A percentile compares a stretch with the other conserved stretches of the same genome.
These are phyloP conservation scores for Mycena belliarum DNA, from an alignment of 768 basidiomycete species.

Conservation along the genomic window DNA sequence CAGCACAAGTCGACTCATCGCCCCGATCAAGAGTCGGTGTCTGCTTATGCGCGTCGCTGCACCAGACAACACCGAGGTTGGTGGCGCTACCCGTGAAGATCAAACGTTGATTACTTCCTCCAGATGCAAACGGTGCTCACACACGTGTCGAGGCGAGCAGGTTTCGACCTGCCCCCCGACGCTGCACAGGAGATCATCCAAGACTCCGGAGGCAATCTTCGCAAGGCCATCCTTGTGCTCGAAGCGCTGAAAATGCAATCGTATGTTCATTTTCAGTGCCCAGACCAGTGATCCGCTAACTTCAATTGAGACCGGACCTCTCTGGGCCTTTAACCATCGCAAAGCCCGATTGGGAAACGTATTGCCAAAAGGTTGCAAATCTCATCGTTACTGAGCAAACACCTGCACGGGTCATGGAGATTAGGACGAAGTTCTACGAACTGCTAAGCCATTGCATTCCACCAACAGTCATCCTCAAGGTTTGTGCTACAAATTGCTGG, in stretches of 20 bases:
- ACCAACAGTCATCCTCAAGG: constrained; percentile 88
- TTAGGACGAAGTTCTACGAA: constrained; percentile 92
- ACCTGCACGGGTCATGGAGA: constrained; percentile 87
- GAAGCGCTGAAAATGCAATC: constrained; percentile 98
- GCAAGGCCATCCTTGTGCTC: constrained; percentile 91
- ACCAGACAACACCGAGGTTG: constrained; percentile 75
- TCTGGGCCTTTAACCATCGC: constrained; percentile 79
- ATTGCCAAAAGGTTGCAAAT: constrained; percentile 90
- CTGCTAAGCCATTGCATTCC: constrained; percentile 97
- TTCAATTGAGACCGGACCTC: constrained; percentile 80
- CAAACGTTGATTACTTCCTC: neutral
- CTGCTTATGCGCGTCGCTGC: no score
- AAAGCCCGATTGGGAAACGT: constrained; percentile 99
- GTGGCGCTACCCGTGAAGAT: neutral
- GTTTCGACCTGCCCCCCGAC: constrained; percentile 78
- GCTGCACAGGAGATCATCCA: constrained; percentile 74
- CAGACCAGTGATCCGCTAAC: neutral
- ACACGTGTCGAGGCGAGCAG: constrained; percentile 77
- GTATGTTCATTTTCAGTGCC: constrained; percentile 42
- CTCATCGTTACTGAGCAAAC: constrained; percentile 88
- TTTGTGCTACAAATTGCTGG: constrained; percentile 32
- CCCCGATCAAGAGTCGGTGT: constrained; percentile 94
- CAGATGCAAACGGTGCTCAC: constrained; percentile 83
- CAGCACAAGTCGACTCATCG: constrained; percentile 92
- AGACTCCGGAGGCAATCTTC: constrained; percentile 86